Percentiles rank a stretch among this genome's conserved stretches.
Conservation (phyloP, 2,329 filamentous ascomycete genomes). For the Diplodia seriata region DNA sequence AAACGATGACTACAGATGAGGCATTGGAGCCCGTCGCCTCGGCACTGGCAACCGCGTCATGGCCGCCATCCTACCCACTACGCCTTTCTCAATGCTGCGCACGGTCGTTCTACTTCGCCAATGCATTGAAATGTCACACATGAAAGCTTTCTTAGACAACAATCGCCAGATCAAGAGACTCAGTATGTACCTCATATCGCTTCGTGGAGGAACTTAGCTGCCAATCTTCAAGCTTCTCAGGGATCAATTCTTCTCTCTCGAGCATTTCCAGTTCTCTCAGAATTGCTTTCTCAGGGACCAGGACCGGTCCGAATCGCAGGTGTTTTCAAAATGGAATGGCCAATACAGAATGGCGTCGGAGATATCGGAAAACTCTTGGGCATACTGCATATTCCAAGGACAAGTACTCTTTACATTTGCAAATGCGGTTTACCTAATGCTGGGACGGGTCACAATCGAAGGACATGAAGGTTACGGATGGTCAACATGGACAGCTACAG, state of each 20-base stretch:
- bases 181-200: fast-evolving
- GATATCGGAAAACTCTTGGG: no score
- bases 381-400: neutral
- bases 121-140: neutral
- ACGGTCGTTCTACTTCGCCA: neutral
- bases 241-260: neutral
- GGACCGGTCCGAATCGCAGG: neutral
- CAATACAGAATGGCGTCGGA: no score
- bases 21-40: neutral
- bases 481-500: neutral
- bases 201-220: neutral
- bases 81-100: neutral
- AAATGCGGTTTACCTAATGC: neutral
- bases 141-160: neutral
- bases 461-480: neutral
- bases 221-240: neutral
- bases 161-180: neutral
- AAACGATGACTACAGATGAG: neutral
- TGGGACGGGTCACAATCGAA: neutral
- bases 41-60: no score
- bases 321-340: neutral
- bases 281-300: no score
- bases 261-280: neutral
- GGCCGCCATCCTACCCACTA: no score
- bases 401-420: neutral